These are phyloP conservation scores for Raddia guianensis DNA, from an alignment of 176 grass and related monocot genomes.

Conservation along the genomic window DNA sequence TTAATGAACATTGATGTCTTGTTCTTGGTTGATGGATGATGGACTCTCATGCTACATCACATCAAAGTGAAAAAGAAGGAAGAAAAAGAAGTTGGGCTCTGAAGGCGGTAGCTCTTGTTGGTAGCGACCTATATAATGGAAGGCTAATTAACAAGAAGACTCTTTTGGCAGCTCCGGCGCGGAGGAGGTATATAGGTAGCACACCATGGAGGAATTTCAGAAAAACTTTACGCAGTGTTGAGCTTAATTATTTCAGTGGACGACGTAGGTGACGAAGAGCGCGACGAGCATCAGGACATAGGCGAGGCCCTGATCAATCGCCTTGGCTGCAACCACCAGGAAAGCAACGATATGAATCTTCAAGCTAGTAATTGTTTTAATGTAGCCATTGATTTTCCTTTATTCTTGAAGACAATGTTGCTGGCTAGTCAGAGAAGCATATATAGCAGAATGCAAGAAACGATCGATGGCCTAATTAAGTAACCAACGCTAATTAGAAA, in stretches of 20 bases:
- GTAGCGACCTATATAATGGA: neutral
- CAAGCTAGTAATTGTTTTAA: too few relatives aligned
- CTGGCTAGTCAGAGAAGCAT: too few relatives aligned
- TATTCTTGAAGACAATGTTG: too few relatives aligned
- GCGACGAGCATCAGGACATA: slow-evolving; percentile 56
- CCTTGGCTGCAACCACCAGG: slow-evolving; percentile 38
- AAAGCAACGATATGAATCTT: neutral
- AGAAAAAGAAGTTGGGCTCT: neutral
- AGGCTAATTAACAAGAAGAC: neutral
- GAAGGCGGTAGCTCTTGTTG: too few relatives aligned
- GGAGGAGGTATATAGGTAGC: neutral
- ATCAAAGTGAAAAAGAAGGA: neutral
- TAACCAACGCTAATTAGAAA: too few relatives aligned
- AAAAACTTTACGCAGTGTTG: neutral
- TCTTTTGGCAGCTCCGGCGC: neutral
- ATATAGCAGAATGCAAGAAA: too few relatives aligned
- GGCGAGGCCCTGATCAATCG: slow-evolving; percentile 59
- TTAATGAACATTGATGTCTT: neutral
- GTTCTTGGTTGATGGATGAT: neutral
- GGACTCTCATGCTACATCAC: neutral
- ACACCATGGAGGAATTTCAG: neutral
- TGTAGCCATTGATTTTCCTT: too few relatives aligned
- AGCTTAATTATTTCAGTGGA: slow-evolving; percentile 11
- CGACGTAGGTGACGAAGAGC: slow-evolving; percentile 51
- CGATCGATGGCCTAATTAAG: too few relatives aligned